These are phyloP conservation scores for Chlorella sp. DNA, from an alignment of 139 green algal genomes.

Conservation along the genomic window DNA sequence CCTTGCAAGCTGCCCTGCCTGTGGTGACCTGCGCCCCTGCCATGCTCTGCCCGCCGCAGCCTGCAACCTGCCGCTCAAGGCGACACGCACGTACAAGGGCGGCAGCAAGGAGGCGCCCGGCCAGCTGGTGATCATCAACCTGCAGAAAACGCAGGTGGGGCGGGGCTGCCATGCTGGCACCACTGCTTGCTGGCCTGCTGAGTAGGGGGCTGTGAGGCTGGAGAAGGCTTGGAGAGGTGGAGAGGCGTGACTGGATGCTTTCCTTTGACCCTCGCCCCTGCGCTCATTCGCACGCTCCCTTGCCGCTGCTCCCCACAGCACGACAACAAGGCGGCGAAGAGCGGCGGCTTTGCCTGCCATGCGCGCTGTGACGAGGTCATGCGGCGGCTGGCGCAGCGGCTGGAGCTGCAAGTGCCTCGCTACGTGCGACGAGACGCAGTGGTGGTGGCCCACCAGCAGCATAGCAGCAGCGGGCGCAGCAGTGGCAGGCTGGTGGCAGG, in stretches of 20 bases:
- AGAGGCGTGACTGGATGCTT: too few species aligned
- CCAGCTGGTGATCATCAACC: slow-evolving; percentile 90
- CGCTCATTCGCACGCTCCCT: too few species aligned
- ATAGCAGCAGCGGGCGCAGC: background rate
- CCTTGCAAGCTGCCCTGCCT: too few species aligned
- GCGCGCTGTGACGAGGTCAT: slow-evolving; percentile 52
- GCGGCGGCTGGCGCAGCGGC: slow-evolving; percentile 46
- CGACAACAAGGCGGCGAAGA: slow-evolving; percentile 60
- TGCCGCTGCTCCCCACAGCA: slow-evolving; percentile 26
- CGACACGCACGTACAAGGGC: slow-evolving; percentile 43
- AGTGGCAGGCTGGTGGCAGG: background rate
- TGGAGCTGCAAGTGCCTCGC: slow-evolving; percentile 47
- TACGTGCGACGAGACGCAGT: slow-evolving; percentile 50
- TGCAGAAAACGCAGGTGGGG: slow-evolving; percentile 69
- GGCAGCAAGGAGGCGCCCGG: slow-evolving; percentile 46
- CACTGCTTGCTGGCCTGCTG: background rate
- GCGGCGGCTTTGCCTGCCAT: slow-evolving; percentile 47
- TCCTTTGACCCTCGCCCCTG: too few species aligned
- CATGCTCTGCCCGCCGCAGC: slow-evolving; percentile 17
- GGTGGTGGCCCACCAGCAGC: slow-evolving; percentile 33
- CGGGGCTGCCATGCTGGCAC: background rate
- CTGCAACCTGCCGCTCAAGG: slow-evolving; percentile 80
- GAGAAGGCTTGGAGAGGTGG: too few species aligned
- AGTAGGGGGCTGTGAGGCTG: background rate
- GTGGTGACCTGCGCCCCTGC: background rate